A percentile compares a stretch with the other conserved stretches of the same genome.
Evolutionary conservation across 1,139 yeast species (phyloP).

Genomic region (Candida glucosophila): DNA sequence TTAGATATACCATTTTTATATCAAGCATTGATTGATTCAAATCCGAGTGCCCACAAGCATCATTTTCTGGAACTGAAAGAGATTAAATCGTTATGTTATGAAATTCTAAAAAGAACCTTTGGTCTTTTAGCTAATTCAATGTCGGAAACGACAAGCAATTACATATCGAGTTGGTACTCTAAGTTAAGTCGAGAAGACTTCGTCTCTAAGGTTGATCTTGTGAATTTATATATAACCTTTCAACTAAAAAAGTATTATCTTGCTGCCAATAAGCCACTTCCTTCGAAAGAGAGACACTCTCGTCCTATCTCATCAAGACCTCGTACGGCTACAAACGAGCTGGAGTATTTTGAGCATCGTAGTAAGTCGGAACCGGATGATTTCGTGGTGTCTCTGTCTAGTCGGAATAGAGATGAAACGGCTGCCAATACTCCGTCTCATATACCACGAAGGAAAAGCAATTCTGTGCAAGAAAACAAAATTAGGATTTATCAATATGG

Average conservation of each 20-base stretch:
- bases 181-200: constrained; percentile 33
- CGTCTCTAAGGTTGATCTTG: constrained; percentile 39
- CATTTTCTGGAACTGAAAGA: constrained; percentile 41
- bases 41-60: constrained; percentile 2
- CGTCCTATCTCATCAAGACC: constrained; percentile 3
- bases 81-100: constrained; percentile 49
- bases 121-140: constrained; percentile 56
- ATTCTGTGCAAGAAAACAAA: constrained; percentile 26
- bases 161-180: constrained; percentile 53
- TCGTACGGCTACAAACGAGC: constrained; percentile 7
- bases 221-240: constrained; percentile 59
- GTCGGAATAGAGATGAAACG: too few relatives aligned
- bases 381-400: constrained; percentile 6
- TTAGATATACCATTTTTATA: constrained; percentile 54
- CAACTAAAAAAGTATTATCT: constrained; percentile 39
- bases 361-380: constrained; percentile 2
- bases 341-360: constrained; percentile 11
- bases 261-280: constrained; percentile 26
- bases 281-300: constrained; percentile 9
- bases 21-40: constrained; percentile 25
- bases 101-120: constrained; percentile 54
- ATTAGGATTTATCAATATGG: constrained; percentile 59
- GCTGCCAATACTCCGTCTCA: constrained; percentile 4
- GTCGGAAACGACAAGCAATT: constrained; percentile 27
- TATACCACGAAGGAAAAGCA: constrained; percentile 5